phyloP scores from a whole-genome alignment of 148 eudicot genomes.

The Bassia scoparia region DNA sequence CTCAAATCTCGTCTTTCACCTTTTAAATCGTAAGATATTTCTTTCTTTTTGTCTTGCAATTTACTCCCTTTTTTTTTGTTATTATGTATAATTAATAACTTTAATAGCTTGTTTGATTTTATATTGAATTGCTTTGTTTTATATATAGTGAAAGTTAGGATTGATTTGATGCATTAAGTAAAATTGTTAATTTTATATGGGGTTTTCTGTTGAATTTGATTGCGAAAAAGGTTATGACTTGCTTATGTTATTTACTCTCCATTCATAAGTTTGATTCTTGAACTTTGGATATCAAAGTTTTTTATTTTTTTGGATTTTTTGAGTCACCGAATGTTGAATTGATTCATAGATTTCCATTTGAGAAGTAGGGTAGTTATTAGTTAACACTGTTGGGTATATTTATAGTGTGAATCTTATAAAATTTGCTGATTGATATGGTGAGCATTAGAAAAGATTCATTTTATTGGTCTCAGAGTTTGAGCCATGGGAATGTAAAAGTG shows the following conservation, averaged over 20 bases:
- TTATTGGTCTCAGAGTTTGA: too few relatives aligned
- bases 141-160: background rate
- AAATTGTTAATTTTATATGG: background rate
- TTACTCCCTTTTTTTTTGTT: background rate
- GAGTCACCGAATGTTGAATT: background rate
- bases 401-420: background rate
- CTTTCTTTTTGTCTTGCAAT: background rate
- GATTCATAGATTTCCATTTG: too few relatives aligned
- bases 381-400: background rate
- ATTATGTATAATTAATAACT: too few relatives aligned
- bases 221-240: too few relatives aligned
- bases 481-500: too few relatives aligned
- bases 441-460: background rate
- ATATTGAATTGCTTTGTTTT: background rate
- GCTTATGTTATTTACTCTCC: too few relatives aligned
- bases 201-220: background rate
- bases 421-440: background rate
- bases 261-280: background rate
- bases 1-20: conserved; percentile 22
- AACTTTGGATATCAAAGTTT: background rate
- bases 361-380: too few relatives aligned
- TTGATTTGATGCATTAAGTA: background rate
- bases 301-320: background rate
- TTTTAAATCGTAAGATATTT: conserved; percentile 20
- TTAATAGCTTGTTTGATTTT: too few relatives aligned